phyloP scores from a whole-genome alignment of 306 rosid species.

The Inga laurina region DNA sequence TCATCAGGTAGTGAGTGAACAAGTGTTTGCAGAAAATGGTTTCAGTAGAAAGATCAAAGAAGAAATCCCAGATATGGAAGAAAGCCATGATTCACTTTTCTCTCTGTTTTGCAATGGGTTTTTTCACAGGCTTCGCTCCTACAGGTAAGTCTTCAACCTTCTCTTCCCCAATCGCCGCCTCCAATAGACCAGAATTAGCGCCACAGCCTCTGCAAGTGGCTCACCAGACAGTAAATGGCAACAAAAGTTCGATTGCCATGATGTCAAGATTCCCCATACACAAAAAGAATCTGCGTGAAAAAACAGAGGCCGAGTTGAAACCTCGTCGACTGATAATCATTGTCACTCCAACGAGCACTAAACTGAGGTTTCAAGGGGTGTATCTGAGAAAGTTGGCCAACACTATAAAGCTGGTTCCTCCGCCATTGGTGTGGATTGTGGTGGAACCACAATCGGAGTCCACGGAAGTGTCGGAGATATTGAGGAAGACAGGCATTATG shows the following conservation, averaged over 20 bases:
- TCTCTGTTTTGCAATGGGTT: conserved; percentile 86
- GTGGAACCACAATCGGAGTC: conserved; percentile 63
- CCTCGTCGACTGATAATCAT: conserved; percentile 60
- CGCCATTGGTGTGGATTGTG: conserved; percentile 89
- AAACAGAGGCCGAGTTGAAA: conserved; percentile 28
- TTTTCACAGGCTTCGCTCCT: conserved; percentile 91
- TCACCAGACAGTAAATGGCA: conserved; percentile 32
- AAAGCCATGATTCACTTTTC: conserved; percentile 81
- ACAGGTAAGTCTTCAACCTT: conserved; percentile 59
- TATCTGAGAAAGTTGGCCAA: conserved; percentile 74
- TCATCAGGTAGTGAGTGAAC: background rate
- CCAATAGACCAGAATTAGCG: conserved; percentile 42
- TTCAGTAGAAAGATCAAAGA: conserved; percentile 77
- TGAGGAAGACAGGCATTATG: conserved; percentile 85
- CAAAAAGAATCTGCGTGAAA: background rate
- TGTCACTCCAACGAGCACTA: conserved; percentile 80
- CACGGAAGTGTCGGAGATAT: conserved; percentile 47
- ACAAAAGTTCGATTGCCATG: conserved; percentile 19
- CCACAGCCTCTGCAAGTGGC: conserved; percentile 42
- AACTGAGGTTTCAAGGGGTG: conserved; percentile 51
- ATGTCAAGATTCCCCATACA: background rate
- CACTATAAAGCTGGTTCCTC: conserved; percentile 66
- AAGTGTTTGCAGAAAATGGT: conserved; percentile 51
- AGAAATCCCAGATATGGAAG: conserved; percentile 77
- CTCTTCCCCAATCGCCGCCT: conserved; percentile 23